phyloP scores from a whole-genome alignment of 495 filamentous ascomycete species.

The Trichoderma parareesei region DNA sequence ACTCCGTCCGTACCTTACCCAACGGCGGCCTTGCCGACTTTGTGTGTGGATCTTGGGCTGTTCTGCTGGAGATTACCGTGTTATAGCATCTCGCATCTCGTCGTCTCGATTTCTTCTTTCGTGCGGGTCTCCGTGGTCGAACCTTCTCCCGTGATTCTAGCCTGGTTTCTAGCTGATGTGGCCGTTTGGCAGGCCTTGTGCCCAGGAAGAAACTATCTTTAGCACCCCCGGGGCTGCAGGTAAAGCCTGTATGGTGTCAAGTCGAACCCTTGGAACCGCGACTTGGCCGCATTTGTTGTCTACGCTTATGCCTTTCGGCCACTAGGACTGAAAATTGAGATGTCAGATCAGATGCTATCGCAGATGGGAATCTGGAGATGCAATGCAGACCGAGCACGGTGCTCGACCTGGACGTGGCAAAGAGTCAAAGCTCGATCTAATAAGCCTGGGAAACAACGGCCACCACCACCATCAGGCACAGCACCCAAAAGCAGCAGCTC shows the following conservation, averaged over 20 bases:
- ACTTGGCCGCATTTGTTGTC: background rate
- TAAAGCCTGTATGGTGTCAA: conserved; percentile 3
- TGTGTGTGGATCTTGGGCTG: background rate
- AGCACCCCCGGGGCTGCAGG: conserved; percentile 2
- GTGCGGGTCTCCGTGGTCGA: conserved; percentile 5
- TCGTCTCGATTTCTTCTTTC: conserved; percentile 1
- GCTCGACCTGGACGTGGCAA: background rate
- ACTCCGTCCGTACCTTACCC: background rate
- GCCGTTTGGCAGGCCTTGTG: background rate
- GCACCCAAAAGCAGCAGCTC: no score
- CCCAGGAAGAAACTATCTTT: background rate
- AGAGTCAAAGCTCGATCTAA: background rate
- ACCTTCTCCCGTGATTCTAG: background rate
- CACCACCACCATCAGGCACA: background rate
- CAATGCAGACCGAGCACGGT: background rate
- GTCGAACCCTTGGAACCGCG: background rate
- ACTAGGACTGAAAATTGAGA: background rate
- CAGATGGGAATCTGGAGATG: conserved; percentile 1
- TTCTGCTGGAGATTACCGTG: conserved; percentile 8
- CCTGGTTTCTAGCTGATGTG: background rate
- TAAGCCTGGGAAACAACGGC: background rate
- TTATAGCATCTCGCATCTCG: conserved; percentile 5
- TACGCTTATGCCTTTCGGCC: background rate
- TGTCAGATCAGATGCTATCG: background rate
- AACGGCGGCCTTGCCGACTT: conserved; percentile 1